Conservation (phyloP, 495 filamentous ascomycete species). For the Penicillium turbatum region DNA sequence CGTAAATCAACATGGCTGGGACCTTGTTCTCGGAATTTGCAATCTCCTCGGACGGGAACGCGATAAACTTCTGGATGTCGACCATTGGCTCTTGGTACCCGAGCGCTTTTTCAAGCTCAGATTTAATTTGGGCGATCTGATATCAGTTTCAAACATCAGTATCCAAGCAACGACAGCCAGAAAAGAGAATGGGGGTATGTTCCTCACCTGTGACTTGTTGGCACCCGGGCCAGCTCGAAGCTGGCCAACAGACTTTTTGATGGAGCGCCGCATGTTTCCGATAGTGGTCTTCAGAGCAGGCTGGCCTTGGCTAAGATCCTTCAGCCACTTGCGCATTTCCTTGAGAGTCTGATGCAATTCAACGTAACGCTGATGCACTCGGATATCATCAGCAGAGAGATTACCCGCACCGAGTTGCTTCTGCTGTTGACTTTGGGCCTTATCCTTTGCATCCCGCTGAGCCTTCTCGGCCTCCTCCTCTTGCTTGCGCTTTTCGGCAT, state of each 20-base stretch:
- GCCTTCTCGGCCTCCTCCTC: slow-evolving; percentile 35
- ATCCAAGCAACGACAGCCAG: not conserved
- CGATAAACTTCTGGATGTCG: slow-evolving; percentile 64
- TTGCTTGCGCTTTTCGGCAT: slow-evolving; percentile 39
- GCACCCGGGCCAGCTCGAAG: slow-evolving; percentile 58
- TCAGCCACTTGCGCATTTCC: slow-evolving; percentile 56
- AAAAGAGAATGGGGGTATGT: not conserved
- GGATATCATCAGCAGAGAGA: slow-evolving; percentile 33
- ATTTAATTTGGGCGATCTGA: slow-evolving; percentile 35
- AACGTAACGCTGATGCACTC: slow-evolving; percentile 56
- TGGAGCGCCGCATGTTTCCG: slow-evolving; percentile 70
- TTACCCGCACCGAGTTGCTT: slow-evolving; percentile 26
- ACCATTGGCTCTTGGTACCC: slow-evolving; percentile 51
- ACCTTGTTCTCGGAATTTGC: slow-evolving; percentile 51
- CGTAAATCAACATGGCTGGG: slow-evolving; percentile 73
- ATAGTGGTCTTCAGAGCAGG: slow-evolving; percentile 57
- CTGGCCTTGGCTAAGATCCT: slow-evolving; percentile 45
- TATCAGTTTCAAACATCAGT: not conserved
- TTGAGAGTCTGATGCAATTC: slow-evolving; percentile 73
- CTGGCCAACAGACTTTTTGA: slow-evolving; percentile 70
- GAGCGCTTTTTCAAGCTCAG: slow-evolving; percentile 42
- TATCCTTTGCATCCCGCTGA: slow-evolving; percentile 30
- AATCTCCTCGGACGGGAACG: slow-evolving; percentile 51
- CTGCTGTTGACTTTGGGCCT: slow-evolving; percentile 27
- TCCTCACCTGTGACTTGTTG: slow-evolving; percentile 51